These are phyloP conservation scores for Ambrosia trifida DNA, from an alignment of 129 eudicot species.

Conservation along the genomic window DNA sequence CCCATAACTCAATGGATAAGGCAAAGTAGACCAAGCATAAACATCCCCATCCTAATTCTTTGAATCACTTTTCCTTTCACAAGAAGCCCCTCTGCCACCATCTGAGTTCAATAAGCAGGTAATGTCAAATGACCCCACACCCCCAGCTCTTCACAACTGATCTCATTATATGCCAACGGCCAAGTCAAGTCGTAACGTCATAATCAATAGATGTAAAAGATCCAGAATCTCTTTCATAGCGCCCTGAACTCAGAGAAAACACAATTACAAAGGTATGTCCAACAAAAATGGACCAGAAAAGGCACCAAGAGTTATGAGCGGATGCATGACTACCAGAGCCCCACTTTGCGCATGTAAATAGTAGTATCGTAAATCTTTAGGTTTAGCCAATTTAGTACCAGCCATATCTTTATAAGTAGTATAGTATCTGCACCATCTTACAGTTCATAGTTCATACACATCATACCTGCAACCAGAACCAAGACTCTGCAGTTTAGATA, in stretches of 20 bases:
- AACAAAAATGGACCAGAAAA: slow-evolving; percentile 56
- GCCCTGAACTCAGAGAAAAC: slow-evolving; percentile 38
- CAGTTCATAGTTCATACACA: slow-evolving; percentile 23
- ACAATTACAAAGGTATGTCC: slow-evolving; percentile 43
- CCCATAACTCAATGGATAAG: slow-evolving; percentile 86
- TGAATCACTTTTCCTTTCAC: slow-evolving; percentile 52
- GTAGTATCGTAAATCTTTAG: slow-evolving; percentile 22
- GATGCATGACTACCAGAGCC: slow-evolving; percentile 50
- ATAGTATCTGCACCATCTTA: not conserved
- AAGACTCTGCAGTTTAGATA: not conserved
- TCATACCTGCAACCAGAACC: slow-evolving; percentile 35
- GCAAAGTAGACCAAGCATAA: slow-evolving; percentile 80
- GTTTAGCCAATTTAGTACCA: slow-evolving; percentile 23
- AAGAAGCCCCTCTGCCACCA: slow-evolving; percentile 91
- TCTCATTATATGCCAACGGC: slow-evolving; percentile 33
- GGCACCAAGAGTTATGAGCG: slow-evolving; percentile 32
- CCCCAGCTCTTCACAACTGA: slow-evolving; percentile 66
- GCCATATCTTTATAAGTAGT: slow-evolving; percentile 18
- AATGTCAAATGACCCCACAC: slow-evolving; percentile 83
- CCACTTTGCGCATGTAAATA: slow-evolving; percentile 39
- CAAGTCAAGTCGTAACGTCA: slow-evolving; percentile 15
- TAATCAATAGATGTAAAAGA: slow-evolving; percentile 16
- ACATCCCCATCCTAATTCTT: slow-evolving; percentile 92
- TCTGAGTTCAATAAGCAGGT: slow-evolving; percentile 71
- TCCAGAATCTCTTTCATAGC: slow-evolving; percentile 27